A percentile compares a stretch with the other conserved stretches of the same genome.
phyloP scores from a whole-genome alignment of 768 basidiomycete genomes.

The Russula ochroleuca region DNA sequence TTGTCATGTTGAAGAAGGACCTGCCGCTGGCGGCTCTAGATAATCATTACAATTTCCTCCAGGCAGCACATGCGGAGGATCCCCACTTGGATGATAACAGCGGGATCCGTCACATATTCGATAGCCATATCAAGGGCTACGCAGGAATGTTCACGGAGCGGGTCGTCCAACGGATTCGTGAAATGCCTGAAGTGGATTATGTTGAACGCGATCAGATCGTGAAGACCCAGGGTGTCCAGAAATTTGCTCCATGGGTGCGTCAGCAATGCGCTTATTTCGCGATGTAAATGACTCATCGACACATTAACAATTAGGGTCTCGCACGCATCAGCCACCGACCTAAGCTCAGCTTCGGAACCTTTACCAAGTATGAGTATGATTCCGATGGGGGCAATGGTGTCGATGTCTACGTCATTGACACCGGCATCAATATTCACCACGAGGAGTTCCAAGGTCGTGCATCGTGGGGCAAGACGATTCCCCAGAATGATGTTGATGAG shows the following conservation, averaged over 20 bases:
- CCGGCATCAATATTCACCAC: slow-evolving; percentile 85
- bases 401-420: slow-evolving; percentile 85
- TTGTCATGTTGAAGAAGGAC: slow-evolving; percentile 81
- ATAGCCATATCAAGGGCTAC: slow-evolving; percentile 70
- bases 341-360: slow-evolving; percentile 72
- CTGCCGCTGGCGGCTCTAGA: slow-evolving; percentile 51
- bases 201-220: slow-evolving; percentile 94
- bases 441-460: slow-evolving; percentile 87
- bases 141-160: slow-evolving; percentile 69
- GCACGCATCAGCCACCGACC: slow-evolving; percentile 89
- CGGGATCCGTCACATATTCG: slow-evolving; percentile 73
- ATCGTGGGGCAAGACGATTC: slow-evolving; percentile 90
- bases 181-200: slow-evolving; percentile 85
- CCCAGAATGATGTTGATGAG: slow-evolving; percentile 72
- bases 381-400: slow-evolving; percentile 81
- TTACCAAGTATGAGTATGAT: slow-evolving; percentile 76
- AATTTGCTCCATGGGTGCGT: slow-evolving; percentile 81
- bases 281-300: slow-evolving; percentile 18
- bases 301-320: slow-evolving; percentile 63
- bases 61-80: slow-evolving; percentile 53
- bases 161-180: slow-evolving; percentile 71
- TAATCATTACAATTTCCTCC: slow-evolving; percentile 77
- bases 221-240: slow-evolving; percentile 66
- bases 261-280: not conserved
- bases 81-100: slow-evolving; percentile 49